Base-by-base conservation (phyloP, 2,329 filamentous ascomycete species). In the Pyricularia grisea region DNA sequence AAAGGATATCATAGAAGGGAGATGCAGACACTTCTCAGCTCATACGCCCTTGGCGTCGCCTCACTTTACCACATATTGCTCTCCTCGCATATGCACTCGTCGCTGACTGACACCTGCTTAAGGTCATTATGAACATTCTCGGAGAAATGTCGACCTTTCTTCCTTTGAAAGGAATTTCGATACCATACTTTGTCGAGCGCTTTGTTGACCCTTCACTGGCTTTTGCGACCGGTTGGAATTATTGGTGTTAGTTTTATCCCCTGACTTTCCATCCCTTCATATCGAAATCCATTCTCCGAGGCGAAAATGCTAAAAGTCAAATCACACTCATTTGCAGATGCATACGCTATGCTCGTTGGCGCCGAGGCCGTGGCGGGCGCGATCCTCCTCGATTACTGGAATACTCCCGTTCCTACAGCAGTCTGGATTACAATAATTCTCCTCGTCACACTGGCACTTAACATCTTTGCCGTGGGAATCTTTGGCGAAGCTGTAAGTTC, bases 331-430 rank as follows among this genome's bases (percentile, higher is more conserved):
- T 23, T 82, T 89, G 70, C 79, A 90, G 27, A 80, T 90, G 68
- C 80, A 87, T 67, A 90, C 88, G 74, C 90, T 87, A 88, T 78
- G 83, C 88, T 72, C 87, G 70, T 72, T 4, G 71, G 71, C 23
- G 72, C 72, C 67, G 72, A 89, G 74, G 85, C 90, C 70, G 77
- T 86, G 3, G 80, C 91, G n/a, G 86, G 91, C 66, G 76, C 90
- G 70, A 85, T 86, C 68, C 80, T 91, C 67, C 71, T 77, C 65
- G 70, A 82, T 61, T 92, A 91, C 77, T 93, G 90, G 91, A 85
- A 81, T 11, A 78, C 80, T 1, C 77, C 78, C 3, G 81, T 87
- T 27, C 81, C 81, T 27, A 77, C 84, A 4, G 86, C 81, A 3
- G 83, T 88, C 2, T 90, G 86, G 84, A 88, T 90, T 70, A 81